A percentile compares a stretch with the other conserved stretches of the same genome.
These are phyloP conservation scores for Straminergon stramineum DNA, from an alignment of 225 moss, liverwort and hornwort genomes.

Conservation along the genomic window DNA sequence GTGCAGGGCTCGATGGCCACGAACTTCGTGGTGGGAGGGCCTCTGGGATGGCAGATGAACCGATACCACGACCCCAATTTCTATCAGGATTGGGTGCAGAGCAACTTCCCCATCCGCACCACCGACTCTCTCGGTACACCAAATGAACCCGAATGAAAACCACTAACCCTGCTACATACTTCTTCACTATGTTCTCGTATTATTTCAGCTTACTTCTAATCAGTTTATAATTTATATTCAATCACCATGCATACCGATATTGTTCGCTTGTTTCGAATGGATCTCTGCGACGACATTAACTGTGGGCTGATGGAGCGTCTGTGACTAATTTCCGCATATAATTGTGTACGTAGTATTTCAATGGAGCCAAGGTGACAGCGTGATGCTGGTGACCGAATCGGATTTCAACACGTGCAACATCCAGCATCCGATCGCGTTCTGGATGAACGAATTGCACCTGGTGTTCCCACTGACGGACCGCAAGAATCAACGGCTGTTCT, in stretches of 20 bases:
- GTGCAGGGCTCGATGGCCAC: not conserved
- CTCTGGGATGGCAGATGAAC: not conserved
- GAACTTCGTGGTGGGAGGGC: not conserved
- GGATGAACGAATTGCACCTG: not conserved
- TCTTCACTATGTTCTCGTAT: no score
- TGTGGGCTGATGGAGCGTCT: not conserved
- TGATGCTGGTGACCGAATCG: not conserved
- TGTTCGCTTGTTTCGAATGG: not conserved
- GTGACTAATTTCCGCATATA: not conserved
- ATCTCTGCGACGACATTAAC: no score
- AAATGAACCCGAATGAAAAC: no score
- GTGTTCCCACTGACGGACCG: not conserved
- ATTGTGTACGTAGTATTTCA: not conserved
- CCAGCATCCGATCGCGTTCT: not conserved
- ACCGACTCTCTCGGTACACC: not conserved
- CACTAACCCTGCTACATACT: not conserved
- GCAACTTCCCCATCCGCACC: not conserved
- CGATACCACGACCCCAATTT: not conserved
- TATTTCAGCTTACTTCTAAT: no score
- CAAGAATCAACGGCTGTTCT: not conserved
- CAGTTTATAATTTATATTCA: not conserved
- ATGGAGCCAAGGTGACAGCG: not conserved
- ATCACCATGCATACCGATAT: not conserved
- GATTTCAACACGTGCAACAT: not conserved
- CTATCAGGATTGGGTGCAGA: not conserved